Base-by-base conservation (phyloP, 1,284 basidiomycete species). In the Coniferiporia weirii region DNA sequence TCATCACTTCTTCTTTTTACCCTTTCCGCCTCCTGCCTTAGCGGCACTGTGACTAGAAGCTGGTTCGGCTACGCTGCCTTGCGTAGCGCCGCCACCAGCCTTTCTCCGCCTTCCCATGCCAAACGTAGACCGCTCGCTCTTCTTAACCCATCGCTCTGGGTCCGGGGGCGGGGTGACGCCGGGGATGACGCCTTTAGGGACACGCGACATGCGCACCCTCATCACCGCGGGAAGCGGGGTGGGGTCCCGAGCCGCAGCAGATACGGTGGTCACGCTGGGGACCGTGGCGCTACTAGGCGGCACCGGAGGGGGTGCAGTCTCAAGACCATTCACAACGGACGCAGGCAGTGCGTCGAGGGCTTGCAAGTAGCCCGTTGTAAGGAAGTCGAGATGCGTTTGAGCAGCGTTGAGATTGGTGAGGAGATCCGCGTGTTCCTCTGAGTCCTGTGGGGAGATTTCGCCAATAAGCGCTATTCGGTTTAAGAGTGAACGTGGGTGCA, bases 351-450 rank as follows among this genome's bases (percentile, higher is more conserved):
- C 68, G 66, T 84, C 82, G 19, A 92, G 77, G 17, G 82, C 77
- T 55, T 77, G 80, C 45, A 85, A 76, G 74, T 83, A 93, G 44
- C 80, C 83, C 44, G 81, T 78, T 64, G 80, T 81, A 69, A 92
- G 81, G 74, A 95, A 95, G 67, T 91, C 87, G 59, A 91, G 80
- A 69, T 93, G 89, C 60, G 80, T 78, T 68, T 91, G 84, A 0
- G 91, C 80, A 1, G 92, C 90, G 50, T 82, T 77, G 59, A 93
- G 81, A 72, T 95, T 95, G 60, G 84, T 91, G 52, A 89, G 76
- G 67, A 95, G 85, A 69, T 95, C 93, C 6, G 87, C 82, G 68
- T 91, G 83, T 75, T 95, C 93, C 67, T 93, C 87, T n/a, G 91
- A 86, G 64, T 85, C 75, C 89, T 93, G 68, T 19, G n/a, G 27